Evolutionary conservation across 2,329 filamentous ascomycete genomes (phyloP), one percentile per base, ranked within the genome.

Genomic region (Lasiodiplodia theobromae): DNA sequence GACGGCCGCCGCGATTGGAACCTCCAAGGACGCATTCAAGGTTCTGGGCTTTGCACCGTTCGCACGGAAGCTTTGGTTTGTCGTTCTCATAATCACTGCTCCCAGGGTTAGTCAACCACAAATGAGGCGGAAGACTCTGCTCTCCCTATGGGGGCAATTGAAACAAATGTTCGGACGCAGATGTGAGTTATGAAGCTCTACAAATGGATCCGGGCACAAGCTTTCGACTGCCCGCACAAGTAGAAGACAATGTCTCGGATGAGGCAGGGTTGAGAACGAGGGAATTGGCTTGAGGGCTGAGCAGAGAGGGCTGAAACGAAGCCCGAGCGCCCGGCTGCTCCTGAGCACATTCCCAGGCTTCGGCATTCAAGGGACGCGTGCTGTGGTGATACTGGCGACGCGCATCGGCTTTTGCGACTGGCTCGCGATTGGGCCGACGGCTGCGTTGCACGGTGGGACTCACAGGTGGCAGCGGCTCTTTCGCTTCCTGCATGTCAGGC

Each of bases 21-120:
- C 85, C 84, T 8, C 86, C 87, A 23, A 89, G 82, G 12, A 89
- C 82, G 74, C 87, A 89, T 70, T 88, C 86, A 65, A 86, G 85
- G 68, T 83, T 81, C 71, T 88, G 86, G 72, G 84, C 83, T 70
- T 86, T 83, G 77, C 87, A 89, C 67, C 87, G 80, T 64, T 86
- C 82, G 72, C 87, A 89, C 31, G 87, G 87, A 34, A 80, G 84
- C 74, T 75, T 83, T 76, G 74, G 84, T 77, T 79, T 80, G 76
- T 77, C 85, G 37, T 68, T 64, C 40, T 68, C 60, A 58, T 68
- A 68, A 78, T 81, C 85, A 79, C 78, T 80, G 51, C 40, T 31
- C 58, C 11, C 28, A 38, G 28, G 16, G 31, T 64, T 53, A 64
- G 60, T 38, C 28, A 18, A 23, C 25, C 4, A 14, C 21, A n/a